A percentile compares a stretch with the other conserved stretches of the same genome.
Evolutionary conservation across 352 stramenopile species (phyloP).

Genomic region (Pythium sp.): DNA sequence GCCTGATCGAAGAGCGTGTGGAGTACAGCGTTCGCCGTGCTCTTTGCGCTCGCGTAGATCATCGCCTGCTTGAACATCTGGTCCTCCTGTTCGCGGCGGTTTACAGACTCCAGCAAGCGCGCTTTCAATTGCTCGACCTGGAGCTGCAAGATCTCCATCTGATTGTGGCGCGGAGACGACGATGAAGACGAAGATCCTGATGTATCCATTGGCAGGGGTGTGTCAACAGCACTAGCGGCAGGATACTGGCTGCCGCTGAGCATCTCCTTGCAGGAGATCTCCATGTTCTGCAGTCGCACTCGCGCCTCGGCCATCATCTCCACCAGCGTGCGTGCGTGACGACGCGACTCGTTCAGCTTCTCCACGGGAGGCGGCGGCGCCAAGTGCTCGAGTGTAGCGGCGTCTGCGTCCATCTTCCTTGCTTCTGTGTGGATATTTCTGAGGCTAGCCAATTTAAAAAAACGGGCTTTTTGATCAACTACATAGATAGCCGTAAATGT

Average conservation of each 20-base stretch:
- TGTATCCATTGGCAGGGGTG: background rate
- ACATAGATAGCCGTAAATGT: no score
- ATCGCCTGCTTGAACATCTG: constrained; percentile 53
- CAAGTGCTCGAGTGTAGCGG: background rate
- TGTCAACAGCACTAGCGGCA: background rate
- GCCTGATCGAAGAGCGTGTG: constrained; percentile 78
- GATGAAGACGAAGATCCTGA: background rate
- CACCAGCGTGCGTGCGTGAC: constrained; percentile 7
- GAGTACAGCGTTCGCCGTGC: constrained; percentile 68
- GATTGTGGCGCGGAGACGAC: constrained; percentile 9
- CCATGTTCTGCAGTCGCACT: constrained; percentile 43
- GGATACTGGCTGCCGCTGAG: constrained; percentile 10
- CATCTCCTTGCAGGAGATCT: constrained; percentile 47
- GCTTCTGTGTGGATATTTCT: background rate
- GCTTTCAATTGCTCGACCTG: constrained; percentile 47
- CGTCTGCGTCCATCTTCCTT: constrained; percentile 1
- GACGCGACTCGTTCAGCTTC: constrained; percentile 4
- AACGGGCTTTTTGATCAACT: no score
- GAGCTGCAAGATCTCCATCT: constrained; percentile 38
- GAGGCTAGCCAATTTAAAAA: background rate
- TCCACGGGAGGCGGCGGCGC: background rate
- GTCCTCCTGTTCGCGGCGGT: constrained; percentile 64
- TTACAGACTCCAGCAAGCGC: constrained; percentile 42
- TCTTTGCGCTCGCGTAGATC: constrained; percentile 62
- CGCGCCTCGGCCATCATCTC: constrained; percentile 45